phyloP scores from a whole-genome alignment of 805 yeast species.

The Myxozyma monticola region DNA sequence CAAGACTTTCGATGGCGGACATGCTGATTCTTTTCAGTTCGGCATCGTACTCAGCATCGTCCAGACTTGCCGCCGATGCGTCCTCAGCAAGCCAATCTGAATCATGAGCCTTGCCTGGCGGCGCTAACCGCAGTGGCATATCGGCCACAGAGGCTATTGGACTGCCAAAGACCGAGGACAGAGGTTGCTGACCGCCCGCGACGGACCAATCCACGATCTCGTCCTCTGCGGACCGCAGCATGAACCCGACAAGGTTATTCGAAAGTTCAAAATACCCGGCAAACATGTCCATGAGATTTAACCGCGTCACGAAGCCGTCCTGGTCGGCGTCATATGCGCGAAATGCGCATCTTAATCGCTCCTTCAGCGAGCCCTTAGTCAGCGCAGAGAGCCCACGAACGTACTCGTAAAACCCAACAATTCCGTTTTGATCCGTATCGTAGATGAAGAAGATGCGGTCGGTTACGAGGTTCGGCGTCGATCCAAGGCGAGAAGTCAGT shows the following conservation, averaged over 20 bases:
- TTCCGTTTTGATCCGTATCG: slow-evolving; percentile 31
- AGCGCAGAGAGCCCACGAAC: slow-evolving; percentile 11
- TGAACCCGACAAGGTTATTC: slow-evolving; percentile 15
- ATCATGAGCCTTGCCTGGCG: no score
- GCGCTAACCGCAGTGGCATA: slow-evolving; percentile 1
- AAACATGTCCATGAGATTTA: slow-evolving; percentile 18
- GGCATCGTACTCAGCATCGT: slow-evolving; percentile 25
- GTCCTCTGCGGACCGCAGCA: slow-evolving; percentile 18
- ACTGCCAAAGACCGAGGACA: slow-evolving; percentile 19
- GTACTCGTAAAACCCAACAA: slow-evolving; percentile 32
- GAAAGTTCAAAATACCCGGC: slow-evolving; percentile 26
- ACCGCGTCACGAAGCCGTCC: slow-evolving; percentile 19
- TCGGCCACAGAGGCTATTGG: slow-evolving; percentile 13
- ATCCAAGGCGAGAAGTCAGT: slow-evolving; percentile 19
- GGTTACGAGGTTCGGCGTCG: slow-evolving; percentile 24
- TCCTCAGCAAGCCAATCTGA: neutral
- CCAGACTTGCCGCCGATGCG: neutral
- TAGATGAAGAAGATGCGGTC: slow-evolving; percentile 27
- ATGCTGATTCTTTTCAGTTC: slow-evolving; percentile 19
- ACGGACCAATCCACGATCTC: slow-evolving; percentile 17
- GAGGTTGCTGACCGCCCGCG: slow-evolving; percentile 12
- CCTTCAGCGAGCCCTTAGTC: slow-evolving; percentile 13
- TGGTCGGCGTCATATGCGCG: slow-evolving; percentile 20
- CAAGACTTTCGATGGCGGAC: slow-evolving; percentile 21
- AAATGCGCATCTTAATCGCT: slow-evolving; percentile 16